Evolutionary conservation across 108 stramenopile species (phyloP), one percentile per base, ranked within the genome.

Genomic region (Fistulifera solaris): DNA sequence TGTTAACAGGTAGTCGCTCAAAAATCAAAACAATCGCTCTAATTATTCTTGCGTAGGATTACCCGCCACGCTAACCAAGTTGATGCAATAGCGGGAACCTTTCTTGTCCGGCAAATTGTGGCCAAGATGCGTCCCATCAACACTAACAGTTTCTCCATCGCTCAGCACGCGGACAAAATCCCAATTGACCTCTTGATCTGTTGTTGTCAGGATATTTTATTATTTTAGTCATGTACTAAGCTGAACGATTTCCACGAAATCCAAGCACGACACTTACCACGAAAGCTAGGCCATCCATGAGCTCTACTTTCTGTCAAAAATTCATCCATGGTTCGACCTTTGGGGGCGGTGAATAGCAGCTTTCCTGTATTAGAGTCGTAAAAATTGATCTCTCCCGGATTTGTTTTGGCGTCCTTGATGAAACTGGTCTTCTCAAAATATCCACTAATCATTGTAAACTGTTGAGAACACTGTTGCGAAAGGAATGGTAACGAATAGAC

Each of bases 351-450:
- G 59, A 90, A 93, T 10, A 91, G 55, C 3, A 70, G 72, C 40
- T 87, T 83, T 24, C 87, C 89, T 21, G 84, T 85, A 47, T 88
- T 87, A 51, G 81, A 79, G 64, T 95, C 94, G 60, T 80, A 93
- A 63, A 78, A 95, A 19, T 75, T 72, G 12, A 67, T 45, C 25
- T 46, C 55, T 10, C 63, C 65, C 22, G 80, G 71, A n/a, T 59
- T 51, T 12, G 77, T 58, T 21, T 54, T 62, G 54, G 14, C 67
- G 64, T 54, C 82, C 81, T n/a, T 71, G 52, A 10, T 68, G 52
- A 55, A 83, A 76, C 7, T 72, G 52, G 23, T 68, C 40, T 55
- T 64, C 52, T 73, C 66, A 55, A 67, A 73, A 27, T 73, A 73
- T 39, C 72, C 86, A 12, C 76, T 56, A 62, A n/a, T n/a, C n/a